Percentiles rank a stretch among this genome's conserved stretches.
Conservation (phyloP, 306 rosid genomes). For the Lupinus albus region DNA sequence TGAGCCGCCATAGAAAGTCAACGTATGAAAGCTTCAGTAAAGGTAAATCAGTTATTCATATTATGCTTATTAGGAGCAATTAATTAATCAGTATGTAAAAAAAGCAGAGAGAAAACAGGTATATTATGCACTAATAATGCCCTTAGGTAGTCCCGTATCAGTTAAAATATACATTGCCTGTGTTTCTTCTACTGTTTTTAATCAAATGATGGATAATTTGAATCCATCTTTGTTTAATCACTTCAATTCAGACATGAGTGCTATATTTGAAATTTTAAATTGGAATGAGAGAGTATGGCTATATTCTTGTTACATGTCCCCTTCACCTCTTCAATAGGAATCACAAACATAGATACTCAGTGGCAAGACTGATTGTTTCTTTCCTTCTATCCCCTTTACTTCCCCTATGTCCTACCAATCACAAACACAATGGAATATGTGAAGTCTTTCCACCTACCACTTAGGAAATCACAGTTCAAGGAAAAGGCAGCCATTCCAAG, state of each 20-base stretch:
- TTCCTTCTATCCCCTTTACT: conserved; percentile 22
- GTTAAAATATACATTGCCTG: too few species aligned
- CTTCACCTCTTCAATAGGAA: conserved; percentile 13
- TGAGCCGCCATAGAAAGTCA: conserved; percentile 21
- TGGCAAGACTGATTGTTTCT: not conserved
- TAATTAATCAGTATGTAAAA: conserved; percentile 25
- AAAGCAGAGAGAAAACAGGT: conserved; percentile 20
- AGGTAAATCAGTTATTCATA: conserved; percentile 18
- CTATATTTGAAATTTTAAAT: conserved; percentile 17
- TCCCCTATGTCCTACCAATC: conserved; percentile 25
- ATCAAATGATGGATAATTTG: not conserved
- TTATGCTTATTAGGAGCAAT: conserved; percentile 1
- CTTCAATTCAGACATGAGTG: conserved; percentile 13
- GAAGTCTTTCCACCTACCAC: conserved; percentile 10
- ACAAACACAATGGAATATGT: not conserved
- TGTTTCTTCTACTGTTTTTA: too few species aligned
- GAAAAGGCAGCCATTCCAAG: conserved; percentile 35
- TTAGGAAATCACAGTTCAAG: conserved; percentile 20
- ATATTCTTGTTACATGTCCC: not conserved
- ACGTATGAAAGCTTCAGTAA: conserved; percentile 1
- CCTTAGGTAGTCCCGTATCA: not conserved
- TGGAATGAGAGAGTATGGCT: not conserved
- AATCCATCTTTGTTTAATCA: conserved; percentile 26
- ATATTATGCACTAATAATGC: conserved; percentile 22
- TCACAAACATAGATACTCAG: not conserved